Evolutionary conservation across 1,139 yeast species (phyloP), one percentile per base, ranked within the genome.

Genomic region (Citeromyces hawaiiensis): DNA sequence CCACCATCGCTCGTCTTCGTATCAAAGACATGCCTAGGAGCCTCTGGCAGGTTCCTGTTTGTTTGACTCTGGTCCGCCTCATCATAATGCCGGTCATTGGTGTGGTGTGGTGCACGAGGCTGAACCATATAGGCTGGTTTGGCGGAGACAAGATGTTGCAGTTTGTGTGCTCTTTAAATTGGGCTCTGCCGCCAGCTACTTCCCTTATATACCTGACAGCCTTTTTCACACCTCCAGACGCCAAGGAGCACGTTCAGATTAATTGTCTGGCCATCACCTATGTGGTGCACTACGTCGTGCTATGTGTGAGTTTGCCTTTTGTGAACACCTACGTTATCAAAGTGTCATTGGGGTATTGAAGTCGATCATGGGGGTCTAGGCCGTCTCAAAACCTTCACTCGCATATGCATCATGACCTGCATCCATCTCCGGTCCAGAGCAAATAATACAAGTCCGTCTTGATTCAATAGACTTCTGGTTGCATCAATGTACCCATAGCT

Each of bases 151-250:
- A 75, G 27, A 68, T 76, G 57, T 61, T 76, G 3, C 59, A 70
- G 18, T 83, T 88, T 50, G 80, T 87, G 13, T 71, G 83, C 51
- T 81, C 82, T 15, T 66, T 87, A 38, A 76, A 81, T 16, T 81
- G 77, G 55, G 87, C 93, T 0, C 68, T 85, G 43, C 96, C 96
- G 0, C 79, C 83, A 45, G 94, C 96, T 0, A 87, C 96, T 0
- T 72, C 87, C 1, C 72, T 85, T 49, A 78, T 87, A 16, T 87
- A 85, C 54, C 66, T 87, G 46, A 85, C 96, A 3, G 91, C 94
- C 4, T 78, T 83, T 53, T 83, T 78, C 56, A 78, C 91, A 2
- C 82, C 80, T 36, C 75, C 82, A 1, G 66, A 64, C 37, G 62
- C 72, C 7, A 74, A 65, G 1, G 74, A 72, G 21, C 82, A 79